Evolutionary conservation across 1,284 basidiomycete species (phyloP), one percentile per base, ranked within the genome.

Genomic region (Naganishia cerealis): DNA sequence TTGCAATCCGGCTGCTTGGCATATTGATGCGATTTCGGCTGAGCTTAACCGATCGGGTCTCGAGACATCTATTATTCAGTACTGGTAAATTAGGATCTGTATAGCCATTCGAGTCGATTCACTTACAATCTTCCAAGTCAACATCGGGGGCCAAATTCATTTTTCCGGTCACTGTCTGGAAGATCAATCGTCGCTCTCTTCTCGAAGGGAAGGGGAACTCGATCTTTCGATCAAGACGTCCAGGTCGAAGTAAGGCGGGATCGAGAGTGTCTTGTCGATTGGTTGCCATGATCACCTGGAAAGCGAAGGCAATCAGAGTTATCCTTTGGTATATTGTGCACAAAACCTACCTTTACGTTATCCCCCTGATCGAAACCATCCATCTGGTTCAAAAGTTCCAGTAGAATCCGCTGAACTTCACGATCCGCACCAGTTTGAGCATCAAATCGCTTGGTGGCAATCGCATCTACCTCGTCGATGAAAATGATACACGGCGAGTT

Each of bases 351-450:
- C 87, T 99, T 99, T 79, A 99, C 96, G 75, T 95, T 99, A 79
- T 92, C 95, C 7, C 91, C 92, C 81, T 99, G 96, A 81, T 99
- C 96, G 82, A 99, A 99, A 72, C 96, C 96, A 76, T 99, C 96
- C 96, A 99, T 99, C 79, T 99, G 96, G 79, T 97, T 99, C 71
- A 99, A 85, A 70, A 99, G 83, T 79, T 99, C 96, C n/a, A 99
- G 87, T 72, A 99, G 81, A 77, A 99, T 99, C 82, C 96, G 92
- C 81, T 99, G 96, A 21, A 99, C 96, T 82, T 99, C 96, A 74
- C 96, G 87, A 82, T 99, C 96, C 15, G 96, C 96, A 77, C 96
- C 96, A 1, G 96, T 99, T 80, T 99, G 96, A 3, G 96, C 96
- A 77, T 99, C 96, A 83, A 99, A 99, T 79, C 96, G 94, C 82